Evolutionary conservation across 495 filamentous ascomycete genomes (phyloP).

Genomic region (Aspergillus heteromorphus): DNA sequence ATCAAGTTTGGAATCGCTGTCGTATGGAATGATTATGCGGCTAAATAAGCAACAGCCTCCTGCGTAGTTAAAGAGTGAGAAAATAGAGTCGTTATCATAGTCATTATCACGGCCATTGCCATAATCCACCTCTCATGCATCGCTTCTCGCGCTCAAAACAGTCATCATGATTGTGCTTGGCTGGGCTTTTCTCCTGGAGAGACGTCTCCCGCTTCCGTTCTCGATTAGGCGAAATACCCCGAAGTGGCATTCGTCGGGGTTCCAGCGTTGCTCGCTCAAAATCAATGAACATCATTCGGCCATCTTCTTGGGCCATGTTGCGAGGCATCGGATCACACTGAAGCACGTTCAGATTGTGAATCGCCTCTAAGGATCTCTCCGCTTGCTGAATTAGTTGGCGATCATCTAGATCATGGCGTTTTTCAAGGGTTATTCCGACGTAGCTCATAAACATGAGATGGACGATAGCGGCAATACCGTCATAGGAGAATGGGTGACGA

Average conservation of each 20-base stretch:
- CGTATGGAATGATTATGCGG: no score
- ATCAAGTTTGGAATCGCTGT: no score
- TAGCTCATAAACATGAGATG: constrained; percentile 32
- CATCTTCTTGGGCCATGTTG: constrained; percentile 17
- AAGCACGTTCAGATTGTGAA: constrained; percentile 14
- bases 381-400: constrained; percentile 7
- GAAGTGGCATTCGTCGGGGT: constrained; percentile 10
- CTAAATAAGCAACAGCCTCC: no score
- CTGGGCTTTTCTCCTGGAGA: not conserved
- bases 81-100: no score
- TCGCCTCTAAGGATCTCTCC: constrained; percentile 13
- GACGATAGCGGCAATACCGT: constrained; percentile 26
- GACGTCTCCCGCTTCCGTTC: not conserved
- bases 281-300: constrained; percentile 21
- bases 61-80: no score
- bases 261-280: constrained; percentile 17
- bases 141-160: not conserved
- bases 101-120: no score
- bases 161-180: not conserved
- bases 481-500: constrained; percentile 26
- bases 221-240: not conserved
- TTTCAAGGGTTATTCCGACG: constrained; percentile 17
- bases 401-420: constrained; percentile 3
- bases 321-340: constrained; percentile 15
- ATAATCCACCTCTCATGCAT: not conserved